Evolutionary conservation across 345 rosid genomes (phyloP).

Genomic region (Bruguiera sexangula): DNA sequence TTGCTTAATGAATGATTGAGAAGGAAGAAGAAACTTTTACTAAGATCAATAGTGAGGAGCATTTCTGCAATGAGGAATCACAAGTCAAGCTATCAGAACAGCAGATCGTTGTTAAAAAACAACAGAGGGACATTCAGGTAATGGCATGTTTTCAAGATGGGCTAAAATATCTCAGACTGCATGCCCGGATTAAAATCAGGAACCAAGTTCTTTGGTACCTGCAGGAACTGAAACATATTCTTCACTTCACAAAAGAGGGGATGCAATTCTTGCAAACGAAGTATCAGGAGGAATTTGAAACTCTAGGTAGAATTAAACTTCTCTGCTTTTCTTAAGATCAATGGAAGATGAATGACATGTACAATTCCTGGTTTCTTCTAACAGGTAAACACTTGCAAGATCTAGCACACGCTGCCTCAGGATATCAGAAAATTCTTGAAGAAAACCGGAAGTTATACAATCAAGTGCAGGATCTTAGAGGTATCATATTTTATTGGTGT

Average conservation of each 20-base stretch:
- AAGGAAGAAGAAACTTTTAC: constrained; percentile 29
- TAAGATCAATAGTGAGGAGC: constrained; percentile 1
- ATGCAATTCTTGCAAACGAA: constrained; percentile 23
- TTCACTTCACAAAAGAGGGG: constrained; percentile 17
- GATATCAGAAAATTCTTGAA: constrained; percentile 32
- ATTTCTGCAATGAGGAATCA: constrained; percentile 8
- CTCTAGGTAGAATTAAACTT: constrained; percentile 25
- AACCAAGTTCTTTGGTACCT: constrained; percentile 7
- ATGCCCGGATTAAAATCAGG: background rate
- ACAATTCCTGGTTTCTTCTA: constrained; percentile 15
- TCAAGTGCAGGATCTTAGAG: constrained; percentile 39
- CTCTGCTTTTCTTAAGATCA: constrained; percentile 9
- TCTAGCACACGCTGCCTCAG: constrained; percentile 35
- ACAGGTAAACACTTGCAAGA: constrained; percentile 28
- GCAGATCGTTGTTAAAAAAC: constrained; percentile 21
- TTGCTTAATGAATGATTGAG: constrained; percentile 16
- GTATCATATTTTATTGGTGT: background rate
- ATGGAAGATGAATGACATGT: constrained; percentile 17
- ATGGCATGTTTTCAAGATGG: background rate
- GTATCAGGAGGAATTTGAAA: constrained; percentile 28
- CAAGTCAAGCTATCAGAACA: constrained; percentile 12
- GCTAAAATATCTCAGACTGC: background rate
- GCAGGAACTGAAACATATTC: constrained; percentile 25
- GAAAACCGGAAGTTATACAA: constrained; percentile 36
- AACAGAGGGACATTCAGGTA: constrained; percentile 47